Evolutionary conservation across 2,329 filamentous ascomycete species (phyloP), one percentile per base, ranked within the genome.

Genomic region (Coniochaeta sp.): DNA sequence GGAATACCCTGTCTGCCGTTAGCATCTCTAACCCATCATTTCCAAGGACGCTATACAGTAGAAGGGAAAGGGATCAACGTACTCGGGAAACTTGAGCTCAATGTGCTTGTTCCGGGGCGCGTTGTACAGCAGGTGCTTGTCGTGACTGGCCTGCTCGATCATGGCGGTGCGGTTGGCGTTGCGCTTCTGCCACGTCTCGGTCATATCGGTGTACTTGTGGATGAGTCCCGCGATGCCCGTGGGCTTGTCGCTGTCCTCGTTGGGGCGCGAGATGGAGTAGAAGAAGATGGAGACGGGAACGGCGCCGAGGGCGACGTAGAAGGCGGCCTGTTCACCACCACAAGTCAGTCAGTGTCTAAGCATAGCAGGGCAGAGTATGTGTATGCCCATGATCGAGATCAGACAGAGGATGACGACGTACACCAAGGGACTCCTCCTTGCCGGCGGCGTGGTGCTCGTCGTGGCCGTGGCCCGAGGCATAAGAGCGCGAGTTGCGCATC

Each of bases 61-160:
- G 8, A 33, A 14, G 22, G 30, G 24, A 13, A 26, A 30, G n/a
- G n/a, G 38, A 2, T 33, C 16, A 51, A 76, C 78, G 55, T 73
- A 83, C 80, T 83, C 80, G 45, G 79, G 79, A 56, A 67, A 80
- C 58, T 74, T 72, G 57, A 82, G 71, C 55, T 82, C 77, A 58
- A 78, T 67, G 57, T 71, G 71, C 56, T 61, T 63, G 63, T 71
- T 72, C 63, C 71, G 71, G 58, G 67, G 65, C 51, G 65, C 67
- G 58, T 75, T 69, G 58, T 72, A 64, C 58, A 82, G 74, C 49
- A 83, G 69, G 58, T 81, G 76, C 61, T 74, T 77, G 68, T 83
- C 79, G 62, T 71, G 76, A 40, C 76, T 76, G 45, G 79, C 79
- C 69, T 82, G 77, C 63, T 82, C 74, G 57, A 76, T 60, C 20